Percentiles rank a stretch among this genome's conserved stretches.
These are phyloP conservation scores for Beauveria pseudobassiana DNA, from an alignment of 2,329 filamentous ascomycete genomes.

Conservation along the genomic window DNA sequence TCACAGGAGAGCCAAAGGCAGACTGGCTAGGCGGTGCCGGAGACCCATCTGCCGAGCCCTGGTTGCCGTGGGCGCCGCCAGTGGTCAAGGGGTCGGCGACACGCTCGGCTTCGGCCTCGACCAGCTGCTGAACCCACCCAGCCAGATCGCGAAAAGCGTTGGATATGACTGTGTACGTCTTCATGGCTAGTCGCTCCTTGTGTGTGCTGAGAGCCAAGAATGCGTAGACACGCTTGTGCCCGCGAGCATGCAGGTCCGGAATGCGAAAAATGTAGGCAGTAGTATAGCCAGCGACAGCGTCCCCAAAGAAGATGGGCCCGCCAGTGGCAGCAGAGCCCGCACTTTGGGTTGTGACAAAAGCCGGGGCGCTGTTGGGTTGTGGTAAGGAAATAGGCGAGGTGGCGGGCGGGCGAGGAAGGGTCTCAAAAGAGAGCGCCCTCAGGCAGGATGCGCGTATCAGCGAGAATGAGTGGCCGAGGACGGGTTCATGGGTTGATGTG, in stretches of 20 bases:
- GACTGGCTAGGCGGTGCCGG: conserved; percentile 21
- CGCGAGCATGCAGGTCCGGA: conserved; percentile 58
- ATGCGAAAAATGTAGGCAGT: conserved; percentile 66
- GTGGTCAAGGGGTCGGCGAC: conserved; percentile 36
- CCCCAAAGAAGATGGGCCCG: conserved; percentile 62
- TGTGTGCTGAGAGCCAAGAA: conserved; percentile 59
- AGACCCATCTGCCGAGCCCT: conserved; percentile 16
- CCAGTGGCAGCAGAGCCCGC: conserved; percentile 49
- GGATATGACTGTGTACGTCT: conserved; percentile 55
- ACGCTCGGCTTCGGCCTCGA: conserved; percentile 55
- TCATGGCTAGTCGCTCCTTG: conserved; percentile 57
- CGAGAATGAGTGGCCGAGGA: conserved; percentile 55
- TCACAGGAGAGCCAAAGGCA: conserved; percentile 24
- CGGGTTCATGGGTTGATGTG: conserved; percentile 60
- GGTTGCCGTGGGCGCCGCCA: conserved; percentile 29
- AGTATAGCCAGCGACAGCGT: conserved; percentile 57
- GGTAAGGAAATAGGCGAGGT: conserved; percentile 32
- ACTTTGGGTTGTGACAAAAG: conserved; percentile 48
- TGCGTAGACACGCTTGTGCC: conserved; percentile 62
- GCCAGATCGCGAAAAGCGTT: conserved; percentile 57
- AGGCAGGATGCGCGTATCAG: conserved; percentile 59
- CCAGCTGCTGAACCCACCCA: conserved; percentile 57
- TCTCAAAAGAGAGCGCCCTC: conserved; percentile 59
- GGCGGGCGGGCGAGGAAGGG: conserved; percentile 48
- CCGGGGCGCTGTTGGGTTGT: conserved; percentile 32